Conservation (phyloP, 2,329 filamentous ascomycete genomes). For the Beauveria sp. region DNA sequence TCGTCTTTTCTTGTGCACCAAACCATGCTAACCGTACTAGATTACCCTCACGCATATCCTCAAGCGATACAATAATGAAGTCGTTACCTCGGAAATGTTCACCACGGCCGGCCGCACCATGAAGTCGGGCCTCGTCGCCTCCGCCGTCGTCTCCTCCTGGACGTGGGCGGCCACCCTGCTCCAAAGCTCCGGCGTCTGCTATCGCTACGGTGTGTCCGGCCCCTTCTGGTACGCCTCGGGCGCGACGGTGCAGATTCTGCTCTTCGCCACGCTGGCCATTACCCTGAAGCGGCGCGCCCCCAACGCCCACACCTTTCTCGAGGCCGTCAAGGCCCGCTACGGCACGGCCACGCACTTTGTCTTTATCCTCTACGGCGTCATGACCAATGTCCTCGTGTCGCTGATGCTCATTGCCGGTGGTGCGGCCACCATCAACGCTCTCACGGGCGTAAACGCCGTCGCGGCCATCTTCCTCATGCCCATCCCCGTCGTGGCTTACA, state of each 20-base stretch:
- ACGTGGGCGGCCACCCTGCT: constrained; percentile 84
- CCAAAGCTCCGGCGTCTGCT: constrained; percentile 74
- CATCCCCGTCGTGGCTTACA: constrained; percentile 74
- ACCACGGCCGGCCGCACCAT: constrained; percentile 81
- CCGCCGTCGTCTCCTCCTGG: constrained; percentile 88
- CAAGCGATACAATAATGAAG: constrained; percentile 54
- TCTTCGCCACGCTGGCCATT: constrained; percentile 87
- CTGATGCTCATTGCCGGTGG: constrained; percentile 85
- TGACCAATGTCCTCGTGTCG: constrained; percentile 82
- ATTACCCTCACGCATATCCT: constrained; percentile 65
- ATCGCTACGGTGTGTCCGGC: constrained; percentile 64
- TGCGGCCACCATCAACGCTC: constrained; percentile 43
- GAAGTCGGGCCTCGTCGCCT: constrained; percentile 80
- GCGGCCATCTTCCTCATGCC: constrained; percentile 68
- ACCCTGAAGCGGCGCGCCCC: constrained; percentile 81
- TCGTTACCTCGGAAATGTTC: constrained; percentile 91
- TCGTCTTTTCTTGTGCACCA: background rate
- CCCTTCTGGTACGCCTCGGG: constrained; percentile 55
- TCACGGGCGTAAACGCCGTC: constrained; percentile 48
- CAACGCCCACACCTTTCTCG: constrained; percentile 79
- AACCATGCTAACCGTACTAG: constrained; percentile 13
- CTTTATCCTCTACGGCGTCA: constrained; percentile 74
- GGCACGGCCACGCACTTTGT: constrained; percentile 64
- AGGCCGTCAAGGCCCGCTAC: constrained; percentile 76
- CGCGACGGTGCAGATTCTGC: constrained; percentile 79